Evolutionary conservation across 805 yeast species (phyloP).

Genomic region (Hanseniaspora thailandica): DNA sequence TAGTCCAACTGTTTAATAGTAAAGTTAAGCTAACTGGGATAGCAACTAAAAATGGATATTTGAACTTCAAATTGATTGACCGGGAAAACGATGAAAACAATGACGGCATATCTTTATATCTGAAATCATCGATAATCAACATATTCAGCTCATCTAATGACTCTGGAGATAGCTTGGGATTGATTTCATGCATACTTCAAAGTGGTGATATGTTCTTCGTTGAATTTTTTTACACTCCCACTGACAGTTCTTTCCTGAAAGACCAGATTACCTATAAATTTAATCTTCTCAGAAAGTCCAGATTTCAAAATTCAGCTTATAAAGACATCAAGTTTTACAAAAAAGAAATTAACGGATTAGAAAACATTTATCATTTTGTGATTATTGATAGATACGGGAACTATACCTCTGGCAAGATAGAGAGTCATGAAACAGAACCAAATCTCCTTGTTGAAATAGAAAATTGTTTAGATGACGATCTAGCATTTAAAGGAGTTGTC

Average conservation of each 20-base stretch:
- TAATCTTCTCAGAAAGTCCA: conserved; percentile 1
- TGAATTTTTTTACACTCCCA: neutral
- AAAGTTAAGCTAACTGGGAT: neutral
- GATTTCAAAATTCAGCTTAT: conserved; percentile 6
- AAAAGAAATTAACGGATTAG: neutral
- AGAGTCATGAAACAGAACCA: neutral
- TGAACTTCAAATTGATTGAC: conserved; percentile 11
- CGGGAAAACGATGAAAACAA: neutral
- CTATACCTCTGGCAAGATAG: conserved; percentile 7
- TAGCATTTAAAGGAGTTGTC: neutral
- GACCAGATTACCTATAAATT: conserved; percentile 1
- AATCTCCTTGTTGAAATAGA: neutral
- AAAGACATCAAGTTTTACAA: neutral
- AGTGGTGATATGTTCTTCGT: conserved; percentile 10
- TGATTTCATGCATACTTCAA: neutral
- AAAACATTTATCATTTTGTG: neutral
- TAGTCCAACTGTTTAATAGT: neutral
- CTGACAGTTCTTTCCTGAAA: neutral
- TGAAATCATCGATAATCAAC: neutral
- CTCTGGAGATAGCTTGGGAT: neutral
- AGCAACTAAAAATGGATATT: conserved; percentile 7
- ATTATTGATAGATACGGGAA: conserved; percentile 13
- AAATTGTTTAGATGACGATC: neutral
- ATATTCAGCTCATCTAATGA: neutral
- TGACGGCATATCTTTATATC: conserved; percentile 5